Base-by-base conservation (phyloP, 2,329 filamentous ascomycete species). In the Neodidymelliopsis sp. region DNA sequence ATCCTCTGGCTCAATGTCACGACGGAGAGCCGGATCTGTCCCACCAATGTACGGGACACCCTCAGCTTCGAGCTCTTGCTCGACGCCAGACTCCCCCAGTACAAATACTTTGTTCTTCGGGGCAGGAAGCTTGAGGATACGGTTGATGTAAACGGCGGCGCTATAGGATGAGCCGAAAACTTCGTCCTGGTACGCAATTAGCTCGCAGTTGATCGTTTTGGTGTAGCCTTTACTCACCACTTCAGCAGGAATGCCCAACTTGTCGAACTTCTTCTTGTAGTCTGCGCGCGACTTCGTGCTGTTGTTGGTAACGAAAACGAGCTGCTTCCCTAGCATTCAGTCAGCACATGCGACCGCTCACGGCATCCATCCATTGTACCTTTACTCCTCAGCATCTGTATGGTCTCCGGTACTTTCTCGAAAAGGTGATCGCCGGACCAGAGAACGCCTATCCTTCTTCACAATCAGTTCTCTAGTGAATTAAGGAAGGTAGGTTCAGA, bases 221-320 rank as follows among this genome's bases (percentile, higher is more conserved):
- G 2, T 8, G 1, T 7, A 16, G 8, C 6, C n/a, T 16, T 3
- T 15, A 69, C 74, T 22, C 67, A 84, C 82, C 54, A 88, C 84
- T 49, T 84, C 80, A 62, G 85, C 86, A 1, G 88, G 87, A 64
- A 99, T 96, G 35, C 88, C 89, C 70, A 97, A 82, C 43, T 78
- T 78, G 35, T 88, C 84, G 52, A 99, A 87, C 70, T 97, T 99
- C 79, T 93, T 91, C 72, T 89, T 87, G 76, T 99, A 99, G 71
- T 97, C 91, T 38, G 83, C 79, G 47, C 94, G 88, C 9, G 93
- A 96, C 73, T 99, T 99, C 48, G 94, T 97, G 68, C 91, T 97
- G 79, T 99, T 99, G 78, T 99, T 99, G 29, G 94, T 99, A 41
- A 99, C 94, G 70, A 99, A 99, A 44, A 99, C 86, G 24, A 94